Evolutionary conservation across 192 early-diverging fungal species (phyloP), one percentile per base, ranked within the genome.

Genomic region (Backusella morwellensis): DNA sequence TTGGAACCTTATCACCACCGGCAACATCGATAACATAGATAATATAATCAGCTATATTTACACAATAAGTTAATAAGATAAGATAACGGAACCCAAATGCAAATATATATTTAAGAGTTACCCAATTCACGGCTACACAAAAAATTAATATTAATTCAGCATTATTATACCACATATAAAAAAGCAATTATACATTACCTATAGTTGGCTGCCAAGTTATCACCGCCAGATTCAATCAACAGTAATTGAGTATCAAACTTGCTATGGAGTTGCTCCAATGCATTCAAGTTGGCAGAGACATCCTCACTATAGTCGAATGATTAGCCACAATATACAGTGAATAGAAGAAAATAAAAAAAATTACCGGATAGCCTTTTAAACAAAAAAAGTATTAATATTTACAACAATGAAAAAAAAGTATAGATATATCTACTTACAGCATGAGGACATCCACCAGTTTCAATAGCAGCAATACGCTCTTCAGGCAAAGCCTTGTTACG

Each of bases 1-100:
- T 90, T 56, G 97, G 97, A 52, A 99, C 92, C 83, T 99, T 99
- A 81, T 97, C 96, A 66, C 97, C 97, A 76, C 97, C 96, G 42
- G 95, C 94, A 38, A 97, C 96, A 80, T 99, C 97, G 81, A 99
- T 99, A 23, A 98, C 97, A 80, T 97, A 98, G 72, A 98, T 97
- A 79, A 96, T 98, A 77, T 91, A 98, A 80, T 97, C 97, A 4
- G 97, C 96, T 82, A 78, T 47, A 50, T 35, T 47, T 63, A 5
- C 47, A 52, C n/a, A 73, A 17, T 71, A 34, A 32, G 68, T 32
- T 17, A 50, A 36, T 35, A 4, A 36, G 35, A 54, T 38, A 77
- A 14, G n/a, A n/a, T 38, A 68, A 34, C 34, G 15, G 67, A 41
- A 35, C 36, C 35, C 17, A 34, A 67, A 35, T 50, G 34, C 15